These are phyloP conservation scores for Candida easanensis DNA, from an alignment of 805 yeast species.

Conservation along the genomic window DNA sequence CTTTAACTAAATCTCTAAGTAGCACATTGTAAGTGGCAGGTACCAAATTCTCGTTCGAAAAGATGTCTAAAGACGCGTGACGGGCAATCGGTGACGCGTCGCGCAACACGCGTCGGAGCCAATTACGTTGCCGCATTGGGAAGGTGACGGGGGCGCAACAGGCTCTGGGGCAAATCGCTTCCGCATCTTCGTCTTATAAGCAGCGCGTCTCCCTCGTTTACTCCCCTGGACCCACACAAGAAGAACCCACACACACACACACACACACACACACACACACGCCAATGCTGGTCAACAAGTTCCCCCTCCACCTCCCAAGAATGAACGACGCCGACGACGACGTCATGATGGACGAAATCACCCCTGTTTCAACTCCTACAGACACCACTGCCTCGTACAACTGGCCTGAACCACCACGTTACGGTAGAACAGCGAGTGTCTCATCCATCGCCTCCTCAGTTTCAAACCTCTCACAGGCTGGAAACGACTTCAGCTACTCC, in stretches of 20 bases:
- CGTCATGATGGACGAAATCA: slow-evolving; percentile 19
- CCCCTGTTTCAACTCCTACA: slow-evolving; percentile 27
- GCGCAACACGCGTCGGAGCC: not conserved
- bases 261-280: not conserved
- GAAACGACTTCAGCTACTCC: slow-evolving; percentile 24
- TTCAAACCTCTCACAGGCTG: slow-evolving; percentile 22
- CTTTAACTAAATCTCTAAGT: no score
- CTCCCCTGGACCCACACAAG: not conserved
- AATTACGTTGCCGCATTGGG: slow-evolving; percentile 3
- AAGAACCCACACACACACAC: not conserved
- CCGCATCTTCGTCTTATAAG: not conserved
- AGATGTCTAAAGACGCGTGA: no score
- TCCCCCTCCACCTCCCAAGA: slow-evolving; percentile 16
- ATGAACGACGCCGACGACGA: slow-evolving; percentile 13
- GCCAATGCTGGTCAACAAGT: slow-evolving; percentile 19
- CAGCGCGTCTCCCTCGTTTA: slow-evolving; percentile 1
- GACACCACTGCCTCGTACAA: slow-evolving; percentile 18
- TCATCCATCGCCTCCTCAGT: slow-evolving; percentile 26
- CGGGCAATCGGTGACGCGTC: no score
- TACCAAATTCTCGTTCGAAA: no score
- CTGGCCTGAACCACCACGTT: slow-evolving; percentile 23
- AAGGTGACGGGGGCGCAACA: not conserved
- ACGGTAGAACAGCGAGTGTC: slow-evolving; percentile 26
- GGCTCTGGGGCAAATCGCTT: not conserved
- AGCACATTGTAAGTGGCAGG: no score